Percentiles rank a stretch among this genome's conserved stretches.
Conservation (phyloP, 2,329 filamentous ascomycete species). For the Xylariaceae sp. region DNA sequence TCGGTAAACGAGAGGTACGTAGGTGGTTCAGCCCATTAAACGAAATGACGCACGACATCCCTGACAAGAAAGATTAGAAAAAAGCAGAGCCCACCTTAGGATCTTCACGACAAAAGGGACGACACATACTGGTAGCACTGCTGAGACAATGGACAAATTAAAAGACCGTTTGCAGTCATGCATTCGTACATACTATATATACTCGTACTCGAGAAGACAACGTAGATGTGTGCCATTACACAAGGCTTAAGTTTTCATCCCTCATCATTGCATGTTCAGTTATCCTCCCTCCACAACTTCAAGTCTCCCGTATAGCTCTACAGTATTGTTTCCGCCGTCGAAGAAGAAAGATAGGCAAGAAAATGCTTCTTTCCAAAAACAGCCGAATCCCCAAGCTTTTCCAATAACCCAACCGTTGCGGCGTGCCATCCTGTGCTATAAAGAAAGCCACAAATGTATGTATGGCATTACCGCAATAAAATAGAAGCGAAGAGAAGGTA, state of each 20-base stretch:
- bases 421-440: slow-evolving; percentile 18
- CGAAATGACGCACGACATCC: too few species aligned
- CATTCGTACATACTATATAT: slow-evolving; percentile 25
- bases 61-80: too few species aligned
- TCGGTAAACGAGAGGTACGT: too few species aligned
- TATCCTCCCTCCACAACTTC: background rate
- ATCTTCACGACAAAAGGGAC: too few species aligned
- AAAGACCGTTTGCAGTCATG: slow-evolving; percentile 18
- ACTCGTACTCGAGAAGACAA: slow-evolving; percentile 5
- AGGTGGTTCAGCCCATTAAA: too few species aligned
- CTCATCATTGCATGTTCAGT: background rate
- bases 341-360: slow-evolving; percentile 8
- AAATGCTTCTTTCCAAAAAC: slow-evolving; percentile 16
- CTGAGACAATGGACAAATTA: too few species aligned
- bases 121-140: too few species aligned
- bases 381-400: slow-evolving; percentile 21
- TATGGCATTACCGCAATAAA: slow-evolving; percentile 27
- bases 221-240: slow-evolving; percentile 4
- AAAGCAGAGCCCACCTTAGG: too few species aligned
- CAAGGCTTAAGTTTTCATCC: background rate
- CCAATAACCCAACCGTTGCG: slow-evolving; percentile 29
- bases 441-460: slow-evolving; percentile 20
- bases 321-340: background rate
- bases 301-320: background rate
- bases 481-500: slow-evolving; percentile 27